These are phyloP conservation scores for Hymenoscyphus scutula DNA, from an alignment of 2,329 filamentous ascomycete genomes.

Conservation along the genomic window DNA sequence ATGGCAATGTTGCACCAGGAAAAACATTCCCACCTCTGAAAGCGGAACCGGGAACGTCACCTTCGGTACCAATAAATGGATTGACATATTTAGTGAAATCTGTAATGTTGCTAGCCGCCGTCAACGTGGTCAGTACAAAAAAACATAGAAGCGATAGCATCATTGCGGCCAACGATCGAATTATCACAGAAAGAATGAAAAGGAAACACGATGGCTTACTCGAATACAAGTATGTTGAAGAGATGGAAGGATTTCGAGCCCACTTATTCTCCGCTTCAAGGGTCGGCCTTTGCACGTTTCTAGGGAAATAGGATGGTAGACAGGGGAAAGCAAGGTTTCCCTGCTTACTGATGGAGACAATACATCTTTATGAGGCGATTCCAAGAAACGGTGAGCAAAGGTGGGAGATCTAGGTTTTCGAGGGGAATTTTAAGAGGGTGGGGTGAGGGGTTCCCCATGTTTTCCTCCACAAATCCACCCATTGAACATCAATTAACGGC, in stretches of 20 bases:
- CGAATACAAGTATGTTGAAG: too few relatives aligned
- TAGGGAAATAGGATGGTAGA: background rate
- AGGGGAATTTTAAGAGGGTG: background rate
- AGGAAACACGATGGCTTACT: background rate
- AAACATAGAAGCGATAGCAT: background rate
- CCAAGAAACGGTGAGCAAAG: background rate
- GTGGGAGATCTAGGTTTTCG: background rate
- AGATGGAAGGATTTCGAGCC: background rate
- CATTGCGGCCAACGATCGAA: background rate
- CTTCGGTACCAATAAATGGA: slow-evolving; percentile 49
- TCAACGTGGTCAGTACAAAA: background rate
- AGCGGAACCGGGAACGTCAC: slow-evolving; percentile 43
- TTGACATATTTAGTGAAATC: slow-evolving; percentile 47
- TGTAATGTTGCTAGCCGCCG: background rate
- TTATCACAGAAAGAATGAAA: background rate
- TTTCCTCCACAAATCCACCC: background rate
- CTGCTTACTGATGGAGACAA: background rate
- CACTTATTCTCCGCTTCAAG: background rate
- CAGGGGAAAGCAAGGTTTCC: too few relatives aligned
- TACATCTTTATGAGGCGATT: background rate
- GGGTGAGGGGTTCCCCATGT: background rate
- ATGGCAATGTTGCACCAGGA: slow-evolving; percentile 18
- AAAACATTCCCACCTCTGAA: slow-evolving; percentile 38
- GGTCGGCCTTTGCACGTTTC: background rate
- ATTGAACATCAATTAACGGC: background rate